Evolutionary conservation across 805 yeast genomes (phyloP).

Genomic region (Pichia manshurica): DNA sequence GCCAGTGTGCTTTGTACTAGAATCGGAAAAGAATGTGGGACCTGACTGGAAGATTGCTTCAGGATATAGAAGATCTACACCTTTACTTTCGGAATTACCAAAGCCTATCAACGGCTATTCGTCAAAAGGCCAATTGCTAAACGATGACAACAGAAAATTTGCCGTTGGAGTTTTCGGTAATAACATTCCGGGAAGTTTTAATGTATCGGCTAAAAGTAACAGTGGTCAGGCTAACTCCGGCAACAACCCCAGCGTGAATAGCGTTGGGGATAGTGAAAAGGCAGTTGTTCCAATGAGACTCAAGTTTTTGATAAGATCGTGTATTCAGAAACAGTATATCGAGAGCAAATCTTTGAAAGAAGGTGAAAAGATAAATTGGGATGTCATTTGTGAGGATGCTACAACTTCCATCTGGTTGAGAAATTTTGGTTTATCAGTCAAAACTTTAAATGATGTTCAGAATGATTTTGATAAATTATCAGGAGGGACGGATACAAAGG

Average conservation of each 20-base stretch:
- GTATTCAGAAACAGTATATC: constrained; percentile 47
- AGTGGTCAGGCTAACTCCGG: constrained; percentile 1
- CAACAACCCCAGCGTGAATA: neutral
- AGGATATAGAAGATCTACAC: constrained; percentile 40
- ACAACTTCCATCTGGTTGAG: constrained; percentile 48
- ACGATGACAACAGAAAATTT: constrained; percentile 5
- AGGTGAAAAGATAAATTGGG: constrained; percentile 39
- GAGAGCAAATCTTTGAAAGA: constrained; percentile 28
- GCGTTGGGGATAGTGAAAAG: constrained; percentile 16
- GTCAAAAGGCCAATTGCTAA: constrained; percentile 10
- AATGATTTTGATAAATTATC: constrained; percentile 27
- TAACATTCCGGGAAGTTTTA: constrained; percentile 18
- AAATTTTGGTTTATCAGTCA: constrained; percentile 47
- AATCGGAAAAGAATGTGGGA: constrained; percentile 39
- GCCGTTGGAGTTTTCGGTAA: constrained; percentile 18
- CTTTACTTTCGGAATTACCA: constrained; percentile 35
- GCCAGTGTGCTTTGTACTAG: constrained; percentile 30
- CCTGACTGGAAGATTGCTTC: constrained; percentile 47
- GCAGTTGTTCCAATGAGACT: constrained; percentile 50
- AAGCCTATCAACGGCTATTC: constrained; percentile 13
- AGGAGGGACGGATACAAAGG: neutral
- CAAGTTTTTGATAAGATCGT: constrained; percentile 46
- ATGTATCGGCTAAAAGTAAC: constrained; percentile 1
- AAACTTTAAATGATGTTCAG: constrained; percentile 49
- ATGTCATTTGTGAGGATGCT: constrained; percentile 55